Evolutionary conservation across 2,329 filamentous ascomycete species (phyloP), one percentile per base, ranked within the genome.

Genomic region (Orbilia blumenaviensis): DNA sequence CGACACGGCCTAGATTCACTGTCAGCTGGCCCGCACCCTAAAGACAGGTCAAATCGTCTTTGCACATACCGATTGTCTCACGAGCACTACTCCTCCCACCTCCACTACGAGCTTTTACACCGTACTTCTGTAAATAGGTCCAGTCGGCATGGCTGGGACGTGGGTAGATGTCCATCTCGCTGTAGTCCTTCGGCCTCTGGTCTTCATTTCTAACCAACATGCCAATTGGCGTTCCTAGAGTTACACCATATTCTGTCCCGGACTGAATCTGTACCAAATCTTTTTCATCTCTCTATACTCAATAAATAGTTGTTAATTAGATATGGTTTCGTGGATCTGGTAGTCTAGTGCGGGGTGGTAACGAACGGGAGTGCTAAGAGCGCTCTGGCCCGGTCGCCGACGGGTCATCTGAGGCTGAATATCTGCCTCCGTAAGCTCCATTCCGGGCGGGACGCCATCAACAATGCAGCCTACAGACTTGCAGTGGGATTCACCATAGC

Each of bases 121-220:
- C 94, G 83, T 99, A 99, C 85, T 98, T 98, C 83, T 97, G 92
- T 77, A 97, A 87, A 85, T 98, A 98, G 76, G 95, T 98, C 89
- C 91, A 97, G 84, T 98, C 94, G 75, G 95, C 94, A 84, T 98
- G 95, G 82, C 90, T 93, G 36, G 94, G 95, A 61, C 95, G 88
- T 3, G 95, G 95, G 87, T 91, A 98, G 78, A 89, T 85, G 84
- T 98, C 92, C 89, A 97, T 97, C 29, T 94, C 97, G 82, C 89
- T 88, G 84, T 98, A 98, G 85, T 99, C 95, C 82, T 92, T 90
- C 38, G 94, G 94, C 78, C 94, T 87, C 82, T 97, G 93, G 83
- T 98, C 94, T 85, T 98, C 90, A 83, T 98, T 98, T 83, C 90
- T 87, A 46, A 98, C 94, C 73, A 92, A 85, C 85, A 98, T 88